Evolutionary conservation across 78 protist genomes (phyloP), one percentile per base, ranked within the genome.

Genomic region (Dictyostelium brefeldianum): DNA sequence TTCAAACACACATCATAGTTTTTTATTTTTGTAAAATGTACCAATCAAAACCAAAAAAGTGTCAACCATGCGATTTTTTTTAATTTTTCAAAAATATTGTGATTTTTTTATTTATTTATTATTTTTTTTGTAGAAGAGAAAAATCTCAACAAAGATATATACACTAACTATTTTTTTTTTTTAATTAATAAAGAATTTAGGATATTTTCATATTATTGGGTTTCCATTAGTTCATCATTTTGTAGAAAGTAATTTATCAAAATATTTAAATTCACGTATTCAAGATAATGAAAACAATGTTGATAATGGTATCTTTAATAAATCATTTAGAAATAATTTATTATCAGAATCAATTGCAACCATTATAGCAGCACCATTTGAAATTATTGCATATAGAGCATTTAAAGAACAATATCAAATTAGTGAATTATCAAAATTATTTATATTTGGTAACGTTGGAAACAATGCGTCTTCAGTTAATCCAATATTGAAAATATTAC

Each of bases 351-450:
- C n/a, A n/a, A 11, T 53, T 15, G 64, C 91, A 14, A 51, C 82
- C n/a, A 15, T 57, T 2, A 3, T 84, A 3, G 69, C 91, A 56
- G 57, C 91, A 51, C 91, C 91, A 73, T 74, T 84, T 14, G 82
- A 84, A 48, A 15, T 84, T 41, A 15, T 15, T 10, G 70, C 81
- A 4, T 73, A 57, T 43, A 56, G 7, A 7, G 65, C 65, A 5
- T 56, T 20, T 56, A 6, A 0, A 7, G 5, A 4, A 3, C 17
- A 20, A 20, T 56, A 20, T 56, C 5, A 57, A 57, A 57, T 57
- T n/a, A 14, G 3, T 20, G 14, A 57, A 22, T 8, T 22, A 7
- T 57, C 31, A 8, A 27, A 57, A 22, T 57, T n/a, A 9, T 57
- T 57, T 27, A 7, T 20, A 56, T 56, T 56, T 56, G 43, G 43